Base-by-base conservation (phyloP, 805 yeast species). In the Spathaspora arborariae region DNA sequence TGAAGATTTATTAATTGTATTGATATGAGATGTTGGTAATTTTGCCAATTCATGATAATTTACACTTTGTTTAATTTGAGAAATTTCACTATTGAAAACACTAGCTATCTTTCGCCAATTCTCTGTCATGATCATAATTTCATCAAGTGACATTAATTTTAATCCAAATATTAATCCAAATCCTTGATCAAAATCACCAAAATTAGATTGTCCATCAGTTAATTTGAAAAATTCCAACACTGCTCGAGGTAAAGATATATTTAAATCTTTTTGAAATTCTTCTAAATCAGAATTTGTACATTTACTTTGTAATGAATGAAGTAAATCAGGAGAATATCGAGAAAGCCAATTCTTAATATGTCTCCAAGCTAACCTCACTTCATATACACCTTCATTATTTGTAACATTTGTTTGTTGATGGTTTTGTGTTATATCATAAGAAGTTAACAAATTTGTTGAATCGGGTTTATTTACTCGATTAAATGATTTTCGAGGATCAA, bases 271-370 rank as follows among this genome's bases (percentile, higher is more conserved):
- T 68, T 94, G 97, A 24, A 94, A 84, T 55, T 85, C 92, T 51
- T 76, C 74, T 47, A 92, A 73, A 62, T 94, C 99, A 48, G 84
- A 79, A 35, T 76, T 74, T 0, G 97, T 88, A 51, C 90, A 94
- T 22, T 89, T 85, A 44, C 80, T 84, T 58, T 84, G 82, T 51
- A 92, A 68, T 42, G 94, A 82, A 47, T 88, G 91, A 49, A 76
- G 78, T 47, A 94, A 71, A 65, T 92, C 99, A 1, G 94, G 87
- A 53, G 84, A 85, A 64, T 88, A 78, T 46, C 80, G 79, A 30
- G 79, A 75, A 16, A 92, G 72, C 97, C 97, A 92, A 16, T 80
- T 72, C 54, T 88, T 92, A 48, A 92, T 82, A 57, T 91, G 91
- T 51, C 86, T 78, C 98, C 98, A 92, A 10, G 97, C 86, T 19